These are phyloP conservation scores for Auxenochlorella pyrenoidosa DNA, from an alignment of 139 green algal species.

Conservation along the genomic window DNA sequence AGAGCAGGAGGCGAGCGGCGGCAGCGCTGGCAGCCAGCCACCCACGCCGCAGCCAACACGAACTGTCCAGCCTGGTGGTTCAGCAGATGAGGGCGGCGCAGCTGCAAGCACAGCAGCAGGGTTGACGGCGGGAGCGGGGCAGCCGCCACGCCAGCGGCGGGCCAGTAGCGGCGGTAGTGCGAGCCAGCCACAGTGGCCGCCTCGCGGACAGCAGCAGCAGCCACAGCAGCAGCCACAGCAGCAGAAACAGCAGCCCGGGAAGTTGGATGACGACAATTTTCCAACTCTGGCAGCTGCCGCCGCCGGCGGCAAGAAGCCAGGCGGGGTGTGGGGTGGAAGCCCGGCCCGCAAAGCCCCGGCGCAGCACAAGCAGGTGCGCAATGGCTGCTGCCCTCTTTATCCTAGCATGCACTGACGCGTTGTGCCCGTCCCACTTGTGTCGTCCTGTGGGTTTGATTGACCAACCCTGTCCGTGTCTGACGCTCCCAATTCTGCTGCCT, in stretches of 20 bases:
- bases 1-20: conserved; percentile 11
- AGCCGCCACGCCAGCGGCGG: not conserved
- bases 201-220: not conserved
- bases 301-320: not conserved
- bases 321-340: not conserved
- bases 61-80: not conserved
- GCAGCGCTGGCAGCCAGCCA: conserved; percentile 10
- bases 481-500: too few species aligned
- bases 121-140: not conserved
- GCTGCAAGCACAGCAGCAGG: not conserved
- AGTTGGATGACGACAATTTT: conserved; percentile 13
- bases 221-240: conserved; percentile 8
- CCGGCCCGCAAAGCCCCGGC: not conserved
- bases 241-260: not conserved
- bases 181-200: not conserved
- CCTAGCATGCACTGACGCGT: not conserved
- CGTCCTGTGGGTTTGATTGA: too few species aligned
- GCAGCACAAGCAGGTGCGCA: not conserved
- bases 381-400: not conserved
- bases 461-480: too few species aligned
- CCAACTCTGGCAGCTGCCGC: conserved; percentile 19
- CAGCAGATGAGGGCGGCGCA: not conserved
- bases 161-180: not conserved
- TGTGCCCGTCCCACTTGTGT: not conserved
- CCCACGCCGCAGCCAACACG: not conserved